Evolutionary conservation across 345 rosid genomes (phyloP).

Genomic region (Toxicodendron radicans): DNA sequence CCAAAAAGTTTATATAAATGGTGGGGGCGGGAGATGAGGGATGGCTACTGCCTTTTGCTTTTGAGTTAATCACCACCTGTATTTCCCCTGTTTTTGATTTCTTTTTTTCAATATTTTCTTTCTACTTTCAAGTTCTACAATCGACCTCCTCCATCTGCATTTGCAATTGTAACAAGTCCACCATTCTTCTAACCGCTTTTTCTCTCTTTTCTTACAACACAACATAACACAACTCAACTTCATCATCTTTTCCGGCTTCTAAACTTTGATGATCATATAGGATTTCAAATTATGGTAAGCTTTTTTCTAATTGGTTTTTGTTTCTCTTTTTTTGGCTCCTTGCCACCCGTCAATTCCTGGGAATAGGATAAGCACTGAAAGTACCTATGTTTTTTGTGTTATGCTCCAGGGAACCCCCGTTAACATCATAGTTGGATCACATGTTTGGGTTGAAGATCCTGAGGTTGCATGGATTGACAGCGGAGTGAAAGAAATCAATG

Average conservation of each 20-base stretch:
- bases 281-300: conserved; percentile 38
- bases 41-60: conserved; percentile 22
- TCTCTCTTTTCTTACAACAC: not conserved
- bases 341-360: not conserved
- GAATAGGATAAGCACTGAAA: conserved; percentile 11
- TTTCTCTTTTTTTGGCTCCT: conserved; percentile 18
- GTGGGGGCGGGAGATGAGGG: conserved; percentile 28
- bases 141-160: not conserved
- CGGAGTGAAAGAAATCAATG: conserved; percentile 52
- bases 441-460: conserved; percentile 63
- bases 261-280: conserved; percentile 15
- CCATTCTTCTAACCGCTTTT: conserved; percentile 10
- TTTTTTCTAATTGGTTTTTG: conserved; percentile 6
- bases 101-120: conserved; percentile 27
- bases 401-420: conserved; percentile 51
- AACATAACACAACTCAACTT: not conserved
- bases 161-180: not conserved
- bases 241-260: conserved; percentile 16
- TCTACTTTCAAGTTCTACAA: conserved; percentile 12
- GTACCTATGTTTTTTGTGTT: conserved; percentile 13
- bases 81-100: conserved; percentile 34
- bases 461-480: conserved; percentile 61
- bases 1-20: conserved; percentile 19
- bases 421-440: conserved; percentile 58
- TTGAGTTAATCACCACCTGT: conserved; percentile 29